Evolutionary conservation across 2,329 filamentous ascomycete genomes (phyloP).

Genomic region (Fusarium luffae): DNA sequence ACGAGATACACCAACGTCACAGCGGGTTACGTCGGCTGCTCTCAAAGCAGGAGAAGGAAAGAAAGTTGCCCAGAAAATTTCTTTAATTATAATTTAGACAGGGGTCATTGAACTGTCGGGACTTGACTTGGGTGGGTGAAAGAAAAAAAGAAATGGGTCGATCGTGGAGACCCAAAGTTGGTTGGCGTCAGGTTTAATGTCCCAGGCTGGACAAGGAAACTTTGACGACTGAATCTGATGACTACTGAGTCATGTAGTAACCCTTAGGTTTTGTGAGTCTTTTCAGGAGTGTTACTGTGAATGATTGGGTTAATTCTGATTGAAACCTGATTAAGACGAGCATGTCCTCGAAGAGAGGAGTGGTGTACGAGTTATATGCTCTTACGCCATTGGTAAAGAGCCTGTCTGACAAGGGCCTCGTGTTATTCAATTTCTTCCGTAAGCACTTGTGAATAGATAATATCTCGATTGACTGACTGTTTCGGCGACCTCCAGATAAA

Average conservation of each 20-base stretch:
- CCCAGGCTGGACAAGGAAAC: slow-evolving; percentile 20
- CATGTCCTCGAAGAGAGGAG: neutral
- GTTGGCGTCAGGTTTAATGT: slow-evolving; percentile 13
- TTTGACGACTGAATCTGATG: slow-evolving; percentile 33
- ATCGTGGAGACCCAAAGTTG: slow-evolving; percentile 30
- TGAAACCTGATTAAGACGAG: neutral
- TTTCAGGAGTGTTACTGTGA: neutral
- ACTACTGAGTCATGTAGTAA: slow-evolving; percentile 35
- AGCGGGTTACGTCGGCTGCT: slow-evolving; percentile 4
- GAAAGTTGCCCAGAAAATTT: neutral
- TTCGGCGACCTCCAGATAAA: slow-evolving; percentile 17
- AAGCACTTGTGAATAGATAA: slow-evolving; percentile 24
- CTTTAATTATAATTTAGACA: slow-evolving; percentile 21
- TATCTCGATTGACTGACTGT: neutral
- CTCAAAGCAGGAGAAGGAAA: neutral
- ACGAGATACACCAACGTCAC: neutral
- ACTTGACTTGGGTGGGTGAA: neutral
- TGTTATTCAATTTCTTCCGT: slow-evolving; percentile 8
- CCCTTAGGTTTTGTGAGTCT: slow-evolving; percentile 7
- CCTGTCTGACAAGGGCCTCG: slow-evolving; percentile 5
- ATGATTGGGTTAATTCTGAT: neutral
- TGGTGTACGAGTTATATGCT: neutral
- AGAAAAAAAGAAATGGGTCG: slow-evolving; percentile 32
- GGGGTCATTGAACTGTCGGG: slow-evolving; percentile 23
- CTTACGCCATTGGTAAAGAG: slow-evolving; percentile 7